phyloP scores from a whole-genome alignment of 2,329 filamentous ascomycete species.

The Alternaria sp. region DNA sequence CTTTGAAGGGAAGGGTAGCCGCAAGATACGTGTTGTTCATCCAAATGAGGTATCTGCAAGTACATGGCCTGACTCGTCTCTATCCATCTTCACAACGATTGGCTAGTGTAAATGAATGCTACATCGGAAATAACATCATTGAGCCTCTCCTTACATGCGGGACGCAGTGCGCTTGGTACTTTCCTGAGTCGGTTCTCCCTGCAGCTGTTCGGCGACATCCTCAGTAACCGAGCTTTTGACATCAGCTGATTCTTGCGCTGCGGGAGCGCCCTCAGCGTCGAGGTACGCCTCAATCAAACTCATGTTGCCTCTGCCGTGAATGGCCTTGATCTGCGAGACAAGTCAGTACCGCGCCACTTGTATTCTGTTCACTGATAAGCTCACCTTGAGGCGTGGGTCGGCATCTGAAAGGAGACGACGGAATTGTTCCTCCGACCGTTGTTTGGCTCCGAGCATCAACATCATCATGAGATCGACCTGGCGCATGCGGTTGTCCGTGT shows the following conservation, averaged over 20 bases:
- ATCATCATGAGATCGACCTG: slow-evolving; percentile 44
- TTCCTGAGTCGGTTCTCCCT: not conserved
- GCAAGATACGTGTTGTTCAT: no score
- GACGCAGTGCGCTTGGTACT: slow-evolving; percentile 13
- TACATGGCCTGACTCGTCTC: not conserved
- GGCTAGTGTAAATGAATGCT: not conserved
- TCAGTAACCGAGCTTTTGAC: not conserved
- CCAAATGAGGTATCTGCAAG: not conserved
- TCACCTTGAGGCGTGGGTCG: slow-evolving; percentile 18
- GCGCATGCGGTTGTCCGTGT: slow-evolving; percentile 32
- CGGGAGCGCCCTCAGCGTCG: not conserved
- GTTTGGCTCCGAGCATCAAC: slow-evolving; percentile 24
- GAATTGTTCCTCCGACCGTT: slow-evolving; percentile 30
- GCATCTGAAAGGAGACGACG: slow-evolving; percentile 14
- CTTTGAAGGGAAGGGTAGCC: not conserved
- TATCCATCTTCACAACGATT: not conserved
- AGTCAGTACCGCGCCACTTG: not conserved
- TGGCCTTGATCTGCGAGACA: slow-evolving; percentile 11
- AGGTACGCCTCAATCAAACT: slow-evolving; percentile 23
- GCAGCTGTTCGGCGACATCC: not conserved
- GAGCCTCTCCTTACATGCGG: slow-evolving; percentile 3
- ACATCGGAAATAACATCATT: not conserved
- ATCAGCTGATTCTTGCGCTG: not conserved
- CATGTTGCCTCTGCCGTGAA: slow-evolving; percentile 24
- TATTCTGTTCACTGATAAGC: not conserved